Evolutionary conservation across 306 rosid genomes (phyloP).

Genomic region (Lathyrus sativus): DNA sequence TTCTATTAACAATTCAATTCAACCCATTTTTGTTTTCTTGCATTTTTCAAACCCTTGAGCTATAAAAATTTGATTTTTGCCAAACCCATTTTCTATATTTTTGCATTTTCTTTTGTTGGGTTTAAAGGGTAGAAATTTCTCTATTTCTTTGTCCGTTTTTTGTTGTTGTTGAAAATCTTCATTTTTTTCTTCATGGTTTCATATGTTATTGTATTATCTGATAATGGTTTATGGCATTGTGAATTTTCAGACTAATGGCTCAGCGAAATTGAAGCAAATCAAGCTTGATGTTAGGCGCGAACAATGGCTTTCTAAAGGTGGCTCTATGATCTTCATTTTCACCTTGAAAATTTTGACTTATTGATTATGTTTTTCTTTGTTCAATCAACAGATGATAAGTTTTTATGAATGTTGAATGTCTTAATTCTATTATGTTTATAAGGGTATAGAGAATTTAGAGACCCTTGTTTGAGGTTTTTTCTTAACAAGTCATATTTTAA

Average conservation of each 20-base stretch:
- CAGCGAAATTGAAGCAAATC: slow-evolving; percentile 67
- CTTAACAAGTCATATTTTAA: not conserved
- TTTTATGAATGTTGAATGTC: slow-evolving; percentile 9
- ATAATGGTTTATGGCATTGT: slow-evolving; percentile 1
- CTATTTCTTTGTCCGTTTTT: not conserved
- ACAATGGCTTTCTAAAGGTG: slow-evolving; percentile 73
- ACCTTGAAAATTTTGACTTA: not conserved
- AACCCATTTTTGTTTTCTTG: not conserved
- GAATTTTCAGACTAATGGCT: slow-evolving; percentile 49
- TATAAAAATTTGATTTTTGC: slow-evolving; percentile 2
- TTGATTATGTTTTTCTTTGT: slow-evolving; percentile 3
- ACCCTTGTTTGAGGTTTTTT: not conserved
- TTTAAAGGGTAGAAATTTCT: slow-evolving; percentile 16
- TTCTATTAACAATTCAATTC: not conserved
- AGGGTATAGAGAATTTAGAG: not conserved
- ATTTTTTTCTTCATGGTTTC: not conserved
- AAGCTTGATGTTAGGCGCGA: slow-evolving; percentile 74
- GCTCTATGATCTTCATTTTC: slow-evolving; percentile 18
- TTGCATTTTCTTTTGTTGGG: slow-evolving; percentile 9
- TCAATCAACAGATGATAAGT: not conserved
- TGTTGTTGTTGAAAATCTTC: not conserved
- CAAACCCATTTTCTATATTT: slow-evolving; percentile 10
- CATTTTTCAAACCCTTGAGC: slow-evolving; percentile 12
- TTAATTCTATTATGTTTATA: slow-evolving; percentile 1
- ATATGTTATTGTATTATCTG: not conserved